Evolutionary conservation across 1,284 basidiomycete species (phyloP).

Genomic region (Hymenochaete sp.): DNA sequence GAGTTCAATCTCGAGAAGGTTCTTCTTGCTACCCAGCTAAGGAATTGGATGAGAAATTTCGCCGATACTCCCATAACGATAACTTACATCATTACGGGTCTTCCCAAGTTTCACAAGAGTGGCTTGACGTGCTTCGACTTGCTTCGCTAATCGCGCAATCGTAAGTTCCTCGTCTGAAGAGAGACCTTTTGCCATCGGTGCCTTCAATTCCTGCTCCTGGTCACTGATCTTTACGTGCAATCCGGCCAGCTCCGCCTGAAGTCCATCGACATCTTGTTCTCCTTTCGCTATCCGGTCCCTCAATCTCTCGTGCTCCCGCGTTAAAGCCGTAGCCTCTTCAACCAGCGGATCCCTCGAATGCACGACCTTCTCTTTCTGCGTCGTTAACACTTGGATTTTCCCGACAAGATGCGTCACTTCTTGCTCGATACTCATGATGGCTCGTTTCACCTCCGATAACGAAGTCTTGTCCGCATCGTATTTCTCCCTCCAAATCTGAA

Average conservation of each 20-base stretch:
- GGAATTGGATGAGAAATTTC: background rate
- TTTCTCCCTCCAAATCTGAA: conserved; percentile 71
- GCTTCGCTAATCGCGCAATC: conserved; percentile 66
- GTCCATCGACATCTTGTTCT: conserved; percentile 62
- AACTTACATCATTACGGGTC: conserved; percentile 62
- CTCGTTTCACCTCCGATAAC: conserved; percentile 66
- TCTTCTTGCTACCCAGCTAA: conserved; percentile 74
- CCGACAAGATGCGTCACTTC: conserved; percentile 76
- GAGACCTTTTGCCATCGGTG: conserved; percentile 69
- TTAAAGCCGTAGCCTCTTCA: conserved; percentile 54
- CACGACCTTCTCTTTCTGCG: conserved; percentile 64
- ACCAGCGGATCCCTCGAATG: conserved; percentile 61
- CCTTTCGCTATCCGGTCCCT: conserved; percentile 55
- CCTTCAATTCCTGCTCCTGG: conserved; percentile 65
- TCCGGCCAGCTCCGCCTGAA: conserved; percentile 60
- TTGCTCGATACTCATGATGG: conserved; percentile 73
- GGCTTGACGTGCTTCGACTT: conserved; percentile 70
- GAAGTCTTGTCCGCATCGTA: conserved; percentile 59
- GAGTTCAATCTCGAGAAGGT: conserved; percentile 84
- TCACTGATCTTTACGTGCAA: conserved; percentile 54
- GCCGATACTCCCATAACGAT: conserved; percentile 6
- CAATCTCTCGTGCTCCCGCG: conserved; percentile 66
- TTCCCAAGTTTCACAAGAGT: conserved; percentile 62
- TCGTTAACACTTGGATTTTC: conserved; percentile 61
- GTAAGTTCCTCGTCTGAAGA: conserved; percentile 62